Evolutionary conservation across 2,329 filamentous ascomycete genomes (phyloP).

Genomic region (Fusarium nurragi): DNA sequence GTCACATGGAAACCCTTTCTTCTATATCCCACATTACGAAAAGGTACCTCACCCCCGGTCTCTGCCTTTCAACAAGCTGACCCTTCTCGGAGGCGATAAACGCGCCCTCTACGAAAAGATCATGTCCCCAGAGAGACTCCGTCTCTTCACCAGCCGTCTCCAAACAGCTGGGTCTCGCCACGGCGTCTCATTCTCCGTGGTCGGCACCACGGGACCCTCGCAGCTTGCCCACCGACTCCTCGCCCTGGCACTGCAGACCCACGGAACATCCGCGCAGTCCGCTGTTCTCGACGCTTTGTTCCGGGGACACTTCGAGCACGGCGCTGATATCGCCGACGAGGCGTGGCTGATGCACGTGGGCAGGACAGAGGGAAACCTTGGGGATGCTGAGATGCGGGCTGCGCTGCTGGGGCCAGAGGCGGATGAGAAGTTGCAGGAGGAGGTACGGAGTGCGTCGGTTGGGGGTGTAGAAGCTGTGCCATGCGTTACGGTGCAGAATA

Average conservation of each 20-base stretch:
- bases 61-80: not conserved
- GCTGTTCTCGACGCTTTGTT: constrained; percentile 55
- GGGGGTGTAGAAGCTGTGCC: constrained; percentile 71
- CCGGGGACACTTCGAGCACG: constrained; percentile 54
- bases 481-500: constrained; percentile 75
- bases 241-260: constrained; percentile 50
- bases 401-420: constrained; percentile 46
- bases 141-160: constrained; percentile 47
- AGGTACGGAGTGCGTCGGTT: constrained; percentile 44
- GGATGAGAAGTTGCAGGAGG: constrained; percentile 45
- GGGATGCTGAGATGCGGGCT: constrained; percentile 39
- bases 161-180: constrained; percentile 46
- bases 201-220: constrained; percentile 56
- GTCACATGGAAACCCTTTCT: constrained; percentile 60
- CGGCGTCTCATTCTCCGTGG: constrained; percentile 54
- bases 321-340: constrained; percentile 54
- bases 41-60: constrained; percentile 31
- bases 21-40: constrained; percentile 51
- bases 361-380: constrained; percentile 45
- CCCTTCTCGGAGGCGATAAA: constrained; percentile 47
- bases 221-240: constrained; percentile 59
- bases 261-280: constrained; percentile 49
- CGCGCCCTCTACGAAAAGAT: constrained; percentile 49
- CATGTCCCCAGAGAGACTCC: constrained; percentile 43
- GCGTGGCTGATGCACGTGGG: constrained; percentile 52